Conservation (phyloP, 2,329 filamentous ascomycete species). For the Fusarium longipes region DNA sequence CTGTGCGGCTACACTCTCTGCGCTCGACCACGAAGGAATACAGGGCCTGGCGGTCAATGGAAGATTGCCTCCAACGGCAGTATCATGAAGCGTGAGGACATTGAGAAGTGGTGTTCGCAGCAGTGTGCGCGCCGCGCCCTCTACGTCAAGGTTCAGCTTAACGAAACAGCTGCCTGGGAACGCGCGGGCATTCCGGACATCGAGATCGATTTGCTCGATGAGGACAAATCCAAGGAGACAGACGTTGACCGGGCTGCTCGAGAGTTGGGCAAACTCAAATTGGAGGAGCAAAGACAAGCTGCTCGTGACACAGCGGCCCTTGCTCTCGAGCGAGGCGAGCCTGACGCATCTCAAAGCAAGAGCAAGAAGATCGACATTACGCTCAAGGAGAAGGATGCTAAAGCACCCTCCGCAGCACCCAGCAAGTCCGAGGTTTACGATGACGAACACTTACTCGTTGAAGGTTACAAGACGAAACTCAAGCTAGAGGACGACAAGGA, state of each 20-base stretch:
- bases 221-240: constrained; percentile 65
- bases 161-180: constrained; percentile 87
- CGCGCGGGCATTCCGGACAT: constrained; percentile 69
- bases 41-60: constrained; percentile 70
- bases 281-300: constrained; percentile 57
- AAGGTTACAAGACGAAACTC: constrained; percentile 61
- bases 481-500: constrained; percentile 29
- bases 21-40: constrained; percentile 67
- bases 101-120: constrained; percentile 89
- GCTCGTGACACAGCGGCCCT: constrained; percentile 57
- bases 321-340: constrained; percentile 61
- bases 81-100: constrained; percentile 76
- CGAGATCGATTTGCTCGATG: constrained; percentile 73
- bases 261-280: constrained; percentile 56
- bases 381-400: constrained; percentile 62
- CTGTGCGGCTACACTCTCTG: constrained; percentile 90
- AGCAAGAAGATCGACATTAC: constrained; percentile 59
- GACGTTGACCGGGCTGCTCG: constrained; percentile 53
- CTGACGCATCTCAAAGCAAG: constrained; percentile 42
- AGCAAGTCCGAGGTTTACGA: constrained; percentile 47
- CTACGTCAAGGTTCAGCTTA: constrained; percentile 89
- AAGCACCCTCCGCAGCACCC: constrained; percentile 34
- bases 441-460: constrained; percentile 59
- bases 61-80: constrained; percentile 69
- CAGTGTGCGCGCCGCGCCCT: constrained; percentile 82